Percentiles rank a stretch among this genome's conserved stretches.
Conservation (phyloP, 2,329 filamentous ascomycete species). For the Penicillium glabrum region DNA sequence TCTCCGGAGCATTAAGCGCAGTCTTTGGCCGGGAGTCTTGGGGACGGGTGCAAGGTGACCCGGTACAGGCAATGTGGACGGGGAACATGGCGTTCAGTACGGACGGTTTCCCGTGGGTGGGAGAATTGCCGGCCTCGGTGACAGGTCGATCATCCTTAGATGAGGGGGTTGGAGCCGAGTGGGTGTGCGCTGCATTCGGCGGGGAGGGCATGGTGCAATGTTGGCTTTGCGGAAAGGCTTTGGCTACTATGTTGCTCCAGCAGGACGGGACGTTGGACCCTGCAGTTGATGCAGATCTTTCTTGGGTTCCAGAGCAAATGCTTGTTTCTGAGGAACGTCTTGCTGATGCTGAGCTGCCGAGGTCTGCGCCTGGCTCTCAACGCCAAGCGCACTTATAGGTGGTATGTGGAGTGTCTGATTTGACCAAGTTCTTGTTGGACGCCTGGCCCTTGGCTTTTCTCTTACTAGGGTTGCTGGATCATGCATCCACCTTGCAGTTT, state of each 20-base stretch:
- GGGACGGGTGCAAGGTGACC: conserved; percentile 17
- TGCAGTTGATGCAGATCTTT: conserved; percentile 11
- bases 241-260: conserved; percentile 25
- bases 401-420: too few species aligned
- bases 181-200: conserved; percentile 30
- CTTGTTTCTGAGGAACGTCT: conserved; percentile 27
- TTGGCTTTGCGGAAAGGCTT: conserved; percentile 30
- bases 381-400: conserved; percentile 10
- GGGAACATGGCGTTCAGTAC: conserved; percentile 52
- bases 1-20: conserved; percentile 25
- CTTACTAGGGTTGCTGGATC: too few species aligned
- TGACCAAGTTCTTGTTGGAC: too few species aligned
- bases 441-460: too few species aligned
- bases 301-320: conserved; percentile 32
- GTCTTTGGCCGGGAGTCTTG: conserved; percentile 28
- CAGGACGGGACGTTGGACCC: conserved; percentile 11
- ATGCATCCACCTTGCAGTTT: too few species aligned
- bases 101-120: conserved; percentile 55
- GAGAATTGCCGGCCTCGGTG: conserved; percentile 29
- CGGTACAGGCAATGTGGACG: conserved; percentile 31
- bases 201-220: conserved; percentile 35
- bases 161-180: conserved; percentile 18
- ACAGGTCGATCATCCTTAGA: conserved; percentile 7
- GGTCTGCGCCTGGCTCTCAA: neutral
- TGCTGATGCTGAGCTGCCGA: conserved; percentile 11